Percentiles rank a stretch among this genome's conserved stretches.
Conservation (phyloP, 495 filamentous ascomycete species). For the Penicillium manginii region DNA sequence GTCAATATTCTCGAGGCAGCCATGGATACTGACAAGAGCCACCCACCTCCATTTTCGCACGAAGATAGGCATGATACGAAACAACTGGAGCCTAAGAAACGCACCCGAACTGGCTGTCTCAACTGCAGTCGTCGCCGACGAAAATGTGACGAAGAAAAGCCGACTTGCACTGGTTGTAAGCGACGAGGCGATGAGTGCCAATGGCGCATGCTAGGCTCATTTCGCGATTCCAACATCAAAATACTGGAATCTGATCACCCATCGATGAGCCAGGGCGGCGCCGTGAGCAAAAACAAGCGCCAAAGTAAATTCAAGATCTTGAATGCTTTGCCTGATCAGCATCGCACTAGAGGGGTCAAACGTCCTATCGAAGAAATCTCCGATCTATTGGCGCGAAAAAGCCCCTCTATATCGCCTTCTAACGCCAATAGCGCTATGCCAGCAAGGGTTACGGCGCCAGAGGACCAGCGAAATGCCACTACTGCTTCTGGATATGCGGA, state of each 20-base stretch:
- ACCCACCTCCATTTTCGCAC: neutral
- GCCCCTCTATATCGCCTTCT: conserved; percentile 6
- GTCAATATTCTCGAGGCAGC: neutral
- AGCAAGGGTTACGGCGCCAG: neutral
- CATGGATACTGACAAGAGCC: conserved; percentile 3
- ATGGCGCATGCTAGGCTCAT: conserved; percentile 40
- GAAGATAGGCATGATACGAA: conserved; percentile 11
- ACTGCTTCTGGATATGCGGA: conserved; percentile 1
- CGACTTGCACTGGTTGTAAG: conserved; percentile 36
- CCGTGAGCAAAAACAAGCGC: conserved; percentile 20
- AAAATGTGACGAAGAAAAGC: conserved; percentile 41
- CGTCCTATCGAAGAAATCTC: neutral
- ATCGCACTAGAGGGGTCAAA: conserved; percentile 3
- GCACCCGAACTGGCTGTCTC: conserved; percentile 38
- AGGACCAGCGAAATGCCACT: neutral
- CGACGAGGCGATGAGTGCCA: conserved; percentile 35
- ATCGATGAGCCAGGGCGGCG: conserved; percentile 33
- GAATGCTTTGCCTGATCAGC: conserved; percentile 11
- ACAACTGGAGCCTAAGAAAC: conserved; percentile 26
- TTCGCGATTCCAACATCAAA: conserved; percentile 39
- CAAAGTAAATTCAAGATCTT: conserved; percentile 40
- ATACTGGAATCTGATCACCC: conserved; percentile 35
- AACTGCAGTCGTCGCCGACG: conserved; percentile 39
- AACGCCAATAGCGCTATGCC: neutral
- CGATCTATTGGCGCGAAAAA: neutral